Evolutionary conservation across 2,329 filamentous ascomycete genomes (phyloP).

Genomic region (Thelonectria olida): DNA sequence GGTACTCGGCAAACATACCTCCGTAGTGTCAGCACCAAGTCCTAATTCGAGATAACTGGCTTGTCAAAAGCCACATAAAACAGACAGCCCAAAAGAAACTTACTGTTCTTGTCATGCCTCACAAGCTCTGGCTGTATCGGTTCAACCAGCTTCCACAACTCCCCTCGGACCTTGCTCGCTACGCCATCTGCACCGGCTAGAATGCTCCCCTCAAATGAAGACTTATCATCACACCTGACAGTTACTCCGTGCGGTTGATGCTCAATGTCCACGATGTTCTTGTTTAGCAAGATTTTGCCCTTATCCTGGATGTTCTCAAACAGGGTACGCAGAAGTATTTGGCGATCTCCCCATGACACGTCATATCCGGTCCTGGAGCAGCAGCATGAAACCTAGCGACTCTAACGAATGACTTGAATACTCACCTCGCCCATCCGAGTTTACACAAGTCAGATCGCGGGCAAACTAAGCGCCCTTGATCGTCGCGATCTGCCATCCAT

Average conservation of each 20-base stretch:
- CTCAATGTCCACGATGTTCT: neutral
- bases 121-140: neutral
- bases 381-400: no score
- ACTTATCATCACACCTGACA: neutral
- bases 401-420: no score
- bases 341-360: no score
- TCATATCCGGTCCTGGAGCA: no score
- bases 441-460: no score
- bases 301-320: conserved; percentile 2
- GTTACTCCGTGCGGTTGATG: neutral
- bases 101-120: no score
- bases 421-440: no score
- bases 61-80: no score
- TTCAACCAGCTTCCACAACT: neutral
- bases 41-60: no score
- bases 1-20: neutral
- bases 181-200: neutral
- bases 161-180: neutral
- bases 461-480: no score
- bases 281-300: neutral
- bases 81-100: no score
- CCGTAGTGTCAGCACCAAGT: neutral
- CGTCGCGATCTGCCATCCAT: no score
- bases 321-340: neutral
- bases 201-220: neutral